Conservation (phyloP, 2,329 filamentous ascomycete species). For the Eurotiales sp. region DNA sequence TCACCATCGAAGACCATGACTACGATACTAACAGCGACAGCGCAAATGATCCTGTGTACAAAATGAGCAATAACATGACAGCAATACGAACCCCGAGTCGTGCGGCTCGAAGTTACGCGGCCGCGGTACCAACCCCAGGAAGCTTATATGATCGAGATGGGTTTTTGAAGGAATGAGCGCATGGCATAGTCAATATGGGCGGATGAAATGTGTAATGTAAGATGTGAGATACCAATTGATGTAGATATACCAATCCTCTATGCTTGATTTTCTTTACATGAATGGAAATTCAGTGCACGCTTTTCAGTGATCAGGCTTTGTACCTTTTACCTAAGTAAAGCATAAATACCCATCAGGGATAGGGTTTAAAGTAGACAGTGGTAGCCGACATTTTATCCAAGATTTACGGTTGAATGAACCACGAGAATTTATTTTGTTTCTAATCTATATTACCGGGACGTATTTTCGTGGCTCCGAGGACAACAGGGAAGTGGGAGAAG, state of each 20-base stretch:
- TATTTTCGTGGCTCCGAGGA: neutral
- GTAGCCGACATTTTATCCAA: neutral
- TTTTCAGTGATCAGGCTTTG: neutral
- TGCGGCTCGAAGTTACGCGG: slow-evolving; percentile 15
- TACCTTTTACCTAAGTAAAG: too few relatives aligned
- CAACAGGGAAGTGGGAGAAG: neutral
- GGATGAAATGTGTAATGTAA: slow-evolving; percentile 13
- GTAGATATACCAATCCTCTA: neutral
- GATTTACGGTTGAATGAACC: neutral
- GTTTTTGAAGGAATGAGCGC: slow-evolving; percentile 33
- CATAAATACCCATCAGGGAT: too few relatives aligned
- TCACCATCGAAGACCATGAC: slow-evolving; percentile 4
- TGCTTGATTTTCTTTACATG: neutral
- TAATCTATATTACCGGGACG: neutral
- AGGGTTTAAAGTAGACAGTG: neutral
- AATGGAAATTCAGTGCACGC: neutral
- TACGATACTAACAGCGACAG: slow-evolving; percentile 2
- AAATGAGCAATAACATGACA: slow-evolving; percentile 11
- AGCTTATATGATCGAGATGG: slow-evolving; percentile 46
- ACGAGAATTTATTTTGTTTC: neutral
- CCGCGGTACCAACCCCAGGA: slow-evolving; percentile 31
- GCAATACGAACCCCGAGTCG: slow-evolving; percentile 21
- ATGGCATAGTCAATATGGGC: slow-evolving; percentile 3
- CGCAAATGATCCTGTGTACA: slow-evolving; percentile 1
- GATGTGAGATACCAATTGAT: slow-evolving; percentile 12